Evolutionary conservation across 2,329 filamentous ascomycete genomes (phyloP).

Genomic region (Thielaviopsis euricoi): DNA sequence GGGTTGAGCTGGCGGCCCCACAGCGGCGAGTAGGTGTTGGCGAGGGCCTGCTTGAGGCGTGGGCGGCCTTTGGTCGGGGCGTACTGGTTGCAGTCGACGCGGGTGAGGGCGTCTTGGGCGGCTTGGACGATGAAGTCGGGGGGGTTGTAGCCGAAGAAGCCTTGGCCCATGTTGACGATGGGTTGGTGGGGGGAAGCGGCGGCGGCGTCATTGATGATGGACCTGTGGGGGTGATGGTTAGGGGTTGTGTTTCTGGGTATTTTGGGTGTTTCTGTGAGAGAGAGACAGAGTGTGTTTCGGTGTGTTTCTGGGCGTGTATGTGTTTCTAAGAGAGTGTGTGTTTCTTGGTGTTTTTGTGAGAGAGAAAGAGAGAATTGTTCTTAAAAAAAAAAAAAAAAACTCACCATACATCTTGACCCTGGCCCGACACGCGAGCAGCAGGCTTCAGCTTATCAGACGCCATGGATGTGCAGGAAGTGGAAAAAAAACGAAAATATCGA

Average conservation of each 20-base stretch:
- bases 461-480: constrained; percentile 1
- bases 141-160: constrained; percentile 86
- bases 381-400: too few relatives aligned
- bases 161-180: constrained; percentile 49
- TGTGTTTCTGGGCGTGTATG: too few relatives aligned
- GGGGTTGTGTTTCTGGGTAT: too few relatives aligned
- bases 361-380: too few relatives aligned
- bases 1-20: constrained; percentile 73
- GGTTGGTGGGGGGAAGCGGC: constrained; percentile 45
- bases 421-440: constrained; percentile 31
- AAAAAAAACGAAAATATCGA: too few relatives aligned
- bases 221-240: constrained; percentile 24
- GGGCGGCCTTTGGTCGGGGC: constrained; percentile 88
- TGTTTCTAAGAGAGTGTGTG: too few relatives aligned
- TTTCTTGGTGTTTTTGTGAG: background rate
- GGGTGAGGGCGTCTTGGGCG: constrained; percentile 74
- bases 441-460: constrained; percentile 31
- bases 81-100: constrained; percentile 97
- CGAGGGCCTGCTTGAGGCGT: constrained; percentile 79
- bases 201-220: constrained; percentile 50
- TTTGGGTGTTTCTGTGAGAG: too few relatives aligned
- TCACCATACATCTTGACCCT: constrained; percentile 37
- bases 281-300: too few relatives aligned
- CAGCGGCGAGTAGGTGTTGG: constrained; percentile 77
- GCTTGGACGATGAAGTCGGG: constrained; percentile 81